Conservation (phyloP, 768 basidiomycete genomes). For the Trametes punicea region DNA sequence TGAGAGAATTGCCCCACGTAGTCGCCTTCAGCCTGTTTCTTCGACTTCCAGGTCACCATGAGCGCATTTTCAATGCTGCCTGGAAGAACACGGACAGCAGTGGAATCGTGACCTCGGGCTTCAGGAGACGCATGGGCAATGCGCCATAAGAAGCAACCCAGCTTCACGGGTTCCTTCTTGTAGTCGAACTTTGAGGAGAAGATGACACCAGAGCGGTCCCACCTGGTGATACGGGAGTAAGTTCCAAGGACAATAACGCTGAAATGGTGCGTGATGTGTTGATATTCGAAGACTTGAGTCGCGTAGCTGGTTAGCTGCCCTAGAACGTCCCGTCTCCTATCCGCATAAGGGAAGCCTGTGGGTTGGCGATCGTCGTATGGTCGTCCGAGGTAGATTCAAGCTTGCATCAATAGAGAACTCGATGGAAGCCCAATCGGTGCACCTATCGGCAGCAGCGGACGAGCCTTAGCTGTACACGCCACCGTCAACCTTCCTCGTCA, state of each 20-base stretch:
- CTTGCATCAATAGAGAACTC: neutral
- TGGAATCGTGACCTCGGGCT: neutral
- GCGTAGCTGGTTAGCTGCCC: neutral
- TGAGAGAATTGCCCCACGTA: neutral
- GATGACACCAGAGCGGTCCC: neutral
- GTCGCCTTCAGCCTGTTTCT: neutral
- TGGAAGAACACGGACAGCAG: neutral
- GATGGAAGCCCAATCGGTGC: neutral
- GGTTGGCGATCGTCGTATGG: neutral
- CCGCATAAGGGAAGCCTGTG: neutral
- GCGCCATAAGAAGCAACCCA: constrained; percentile 4
- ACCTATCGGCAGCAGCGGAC: neutral
- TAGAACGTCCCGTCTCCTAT: neutral
- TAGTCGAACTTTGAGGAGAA: constrained; percentile 4
- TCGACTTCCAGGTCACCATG: neutral
- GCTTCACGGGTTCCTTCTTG: neutral
- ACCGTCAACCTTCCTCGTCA: no score
- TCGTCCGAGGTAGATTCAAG: neutral
- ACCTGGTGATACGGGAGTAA: neutral
- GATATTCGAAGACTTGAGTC: neutral
- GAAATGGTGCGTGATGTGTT: constrained; percentile 7
- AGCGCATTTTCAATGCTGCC: neutral
- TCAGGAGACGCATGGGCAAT: neutral
- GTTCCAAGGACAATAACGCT: neutral
- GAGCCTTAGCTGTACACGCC: neutral